phyloP scores from a whole-genome alignment of 2,329 filamentous ascomycete species.

The Microsporum audouinii region DNA sequence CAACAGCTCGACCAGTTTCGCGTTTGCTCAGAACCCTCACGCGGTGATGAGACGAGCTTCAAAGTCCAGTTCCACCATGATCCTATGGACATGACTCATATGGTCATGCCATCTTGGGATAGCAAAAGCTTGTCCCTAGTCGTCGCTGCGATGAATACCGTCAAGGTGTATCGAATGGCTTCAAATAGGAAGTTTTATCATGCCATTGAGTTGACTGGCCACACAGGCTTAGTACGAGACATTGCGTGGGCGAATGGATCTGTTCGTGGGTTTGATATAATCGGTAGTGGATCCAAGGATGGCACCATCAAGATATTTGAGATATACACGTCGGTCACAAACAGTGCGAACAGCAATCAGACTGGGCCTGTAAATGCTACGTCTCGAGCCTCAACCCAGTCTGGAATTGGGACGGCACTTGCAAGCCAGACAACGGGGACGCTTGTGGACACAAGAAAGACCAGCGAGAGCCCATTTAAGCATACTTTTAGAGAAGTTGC shows the following conservation, averaged over 20 bases:
- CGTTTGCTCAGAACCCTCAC: conserved; percentile 56
- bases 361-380: conserved; percentile 19
- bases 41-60: conserved; percentile 81
- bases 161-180: conserved; percentile 71
- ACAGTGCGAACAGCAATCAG: conserved; percentile 19
- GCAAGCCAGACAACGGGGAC: conserved; percentile 21
- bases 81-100: conserved; percentile 57
- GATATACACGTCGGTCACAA: conserved; percentile 29
- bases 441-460: conserved; percentile 25
- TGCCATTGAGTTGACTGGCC: conserved; percentile 62
- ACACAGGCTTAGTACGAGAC: conserved; percentile 70
- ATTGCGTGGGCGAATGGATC: conserved; percentile 88
- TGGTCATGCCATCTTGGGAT: conserved; percentile 68
- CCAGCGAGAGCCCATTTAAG: conserved; percentile 29
- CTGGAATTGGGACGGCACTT: conserved; percentile 33
- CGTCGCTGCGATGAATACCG: conserved; percentile 72
- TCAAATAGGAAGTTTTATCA: conserved; percentile 70
- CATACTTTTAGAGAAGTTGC: conserved; percentile 34
- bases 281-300: conserved; percentile 89
- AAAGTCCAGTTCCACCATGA: conserved; percentile 81
- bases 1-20: conserved; percentile 62
- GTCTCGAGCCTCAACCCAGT: conserved; percentile 23
- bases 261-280: conserved; percentile 75
- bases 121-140: conserved; percentile 68
- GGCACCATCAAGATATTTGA: conserved; percentile 83